Conservation (phyloP, 1,284 basidiomycete species). For the Xerocomus cyaneibrunnescens region DNA sequence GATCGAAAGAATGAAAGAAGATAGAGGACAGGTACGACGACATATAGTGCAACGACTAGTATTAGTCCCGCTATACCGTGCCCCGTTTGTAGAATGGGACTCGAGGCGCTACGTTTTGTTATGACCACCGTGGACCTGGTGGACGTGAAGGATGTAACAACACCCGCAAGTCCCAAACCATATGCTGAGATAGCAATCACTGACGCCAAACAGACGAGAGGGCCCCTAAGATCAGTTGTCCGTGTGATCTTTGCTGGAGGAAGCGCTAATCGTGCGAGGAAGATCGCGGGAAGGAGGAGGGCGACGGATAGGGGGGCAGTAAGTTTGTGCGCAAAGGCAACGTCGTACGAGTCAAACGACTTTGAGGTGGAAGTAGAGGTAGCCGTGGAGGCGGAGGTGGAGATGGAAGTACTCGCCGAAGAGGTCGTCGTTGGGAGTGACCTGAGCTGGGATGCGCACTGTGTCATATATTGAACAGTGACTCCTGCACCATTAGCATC, state of each 20-base stretch:
- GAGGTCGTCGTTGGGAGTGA: conserved; percentile 27
- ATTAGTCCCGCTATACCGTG: conserved; percentile 64
- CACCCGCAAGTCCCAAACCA: conserved; percentile 57
- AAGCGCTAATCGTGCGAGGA: conserved; percentile 54
- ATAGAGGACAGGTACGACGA: conserved; percentile 48
- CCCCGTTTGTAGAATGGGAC: conserved; percentile 48
- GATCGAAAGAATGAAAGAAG: conserved; percentile 34
- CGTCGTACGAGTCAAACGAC: conserved; percentile 43
- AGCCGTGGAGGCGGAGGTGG: conserved; percentile 25
- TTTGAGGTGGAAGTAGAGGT: conserved; percentile 25
- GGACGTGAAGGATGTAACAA: conserved; percentile 62
- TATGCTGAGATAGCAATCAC: conserved; percentile 52
- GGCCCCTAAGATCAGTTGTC: conserved; percentile 25
- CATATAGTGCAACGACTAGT: conserved; percentile 61
- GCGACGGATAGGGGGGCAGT: conserved; percentile 63
- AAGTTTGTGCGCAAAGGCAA: conserved; percentile 62
- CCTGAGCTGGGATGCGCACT: conserved; percentile 51
- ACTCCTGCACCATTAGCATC: conserved; percentile 68
- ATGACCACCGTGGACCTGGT: conserved; percentile 34
- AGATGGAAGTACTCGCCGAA: conserved; percentile 16
- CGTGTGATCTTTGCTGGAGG: conserved; percentile 37
- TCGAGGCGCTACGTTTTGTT: conserved; percentile 36
- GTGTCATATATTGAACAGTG: conserved; percentile 53
- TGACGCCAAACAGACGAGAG: conserved; percentile 39
- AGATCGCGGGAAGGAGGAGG: conserved; percentile 51